These are phyloP conservation scores for Venturia nashicola DNA, from an alignment of 2,329 filamentous ascomycete genomes.

Conservation along the genomic window DNA sequence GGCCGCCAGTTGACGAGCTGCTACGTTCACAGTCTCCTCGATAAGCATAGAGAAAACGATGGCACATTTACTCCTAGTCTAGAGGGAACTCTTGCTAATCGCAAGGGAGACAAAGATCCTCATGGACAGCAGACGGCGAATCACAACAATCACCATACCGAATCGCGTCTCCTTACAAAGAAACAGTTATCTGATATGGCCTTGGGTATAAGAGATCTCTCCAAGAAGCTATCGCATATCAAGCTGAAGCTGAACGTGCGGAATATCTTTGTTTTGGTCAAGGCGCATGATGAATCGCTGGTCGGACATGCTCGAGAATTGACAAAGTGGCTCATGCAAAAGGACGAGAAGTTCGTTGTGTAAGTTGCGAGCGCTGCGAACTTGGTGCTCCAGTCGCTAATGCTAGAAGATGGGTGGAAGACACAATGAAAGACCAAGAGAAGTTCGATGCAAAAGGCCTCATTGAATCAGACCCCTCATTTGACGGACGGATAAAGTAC, in stretches of 20 bases:
- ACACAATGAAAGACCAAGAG: constrained; percentile 57
- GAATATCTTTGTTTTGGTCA: constrained; percentile 79
- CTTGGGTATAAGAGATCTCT: constrained; percentile 84
- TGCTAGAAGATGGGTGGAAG: constrained; percentile 52
- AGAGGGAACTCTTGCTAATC: constrained; percentile 18
- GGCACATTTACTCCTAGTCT: constrained; percentile 13
- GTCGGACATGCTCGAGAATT: constrained; percentile 67
- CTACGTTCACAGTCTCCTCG: constrained; percentile 49
- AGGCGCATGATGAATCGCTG: constrained; percentile 75
- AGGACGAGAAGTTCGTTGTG: constrained; percentile 60
- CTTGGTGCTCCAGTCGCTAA: neutral
- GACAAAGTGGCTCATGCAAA: constrained; percentile 66
- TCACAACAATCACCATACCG: constrained; percentile 23
- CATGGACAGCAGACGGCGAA: constrained; percentile 23
- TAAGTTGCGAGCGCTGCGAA: constrained; percentile 27
- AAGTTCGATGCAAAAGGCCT: constrained; percentile 64
- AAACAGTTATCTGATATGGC: constrained; percentile 95
- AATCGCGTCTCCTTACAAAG: constrained; percentile 78
- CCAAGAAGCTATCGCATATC: constrained; percentile 73
- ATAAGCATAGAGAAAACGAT: constrained; percentile 24
- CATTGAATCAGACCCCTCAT: constrained; percentile 46
- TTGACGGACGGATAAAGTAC: constrained; percentile 53
- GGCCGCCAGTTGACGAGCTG: constrained; percentile 38
- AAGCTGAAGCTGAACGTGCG: constrained; percentile 69
- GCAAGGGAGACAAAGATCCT: constrained; percentile 12